Evolutionary conservation across 169 alveolate genomes (phyloP).

Genomic region (Cardiosporidium cionae): DNA sequence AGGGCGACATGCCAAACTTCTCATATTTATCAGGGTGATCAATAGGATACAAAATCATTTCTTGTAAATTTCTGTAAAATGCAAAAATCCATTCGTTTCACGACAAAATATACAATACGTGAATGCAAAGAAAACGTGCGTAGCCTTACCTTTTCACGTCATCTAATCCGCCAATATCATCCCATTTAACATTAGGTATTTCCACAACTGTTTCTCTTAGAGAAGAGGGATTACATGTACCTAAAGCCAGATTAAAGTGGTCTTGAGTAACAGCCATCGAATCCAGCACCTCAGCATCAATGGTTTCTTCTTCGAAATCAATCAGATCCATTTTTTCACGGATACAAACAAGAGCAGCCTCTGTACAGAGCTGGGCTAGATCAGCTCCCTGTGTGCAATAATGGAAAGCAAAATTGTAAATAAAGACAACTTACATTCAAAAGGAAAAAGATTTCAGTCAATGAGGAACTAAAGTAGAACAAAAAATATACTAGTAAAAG

Average conservation of each 20-base stretch:
- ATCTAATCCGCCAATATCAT: slow-evolving; percentile 88
- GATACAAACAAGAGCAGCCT: slow-evolving; percentile 95
- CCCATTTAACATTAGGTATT: slow-evolving; percentile 99
- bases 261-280: slow-evolving; percentile 98
- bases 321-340: slow-evolving; percentile 99
- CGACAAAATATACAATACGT: no score
- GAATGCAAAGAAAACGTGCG: no score
- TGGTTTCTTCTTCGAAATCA: slow-evolving; percentile 96
- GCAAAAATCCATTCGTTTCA: no score
- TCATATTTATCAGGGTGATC: slow-evolving; percentile 89
- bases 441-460: no score
- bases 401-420: background rate
- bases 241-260: slow-evolving; percentile 93
- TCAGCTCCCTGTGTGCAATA: slow-evolving; percentile 76
- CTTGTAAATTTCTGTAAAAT: slow-evolving; percentile 90
- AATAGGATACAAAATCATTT: slow-evolving; percentile 92
- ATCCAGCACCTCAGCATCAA: slow-evolving; percentile 93
- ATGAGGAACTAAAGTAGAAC: background rate
- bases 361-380: slow-evolving; percentile 93
- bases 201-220: slow-evolving; percentile 96
- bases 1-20: slow-evolving; percentile 92
- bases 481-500: background rate
- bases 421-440: background rate
- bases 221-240: slow-evolving; percentile 93
- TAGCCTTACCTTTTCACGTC: slow-evolving; percentile 55